Conservation (phyloP, 2,329 filamentous ascomycete species). For the Fusarium sp. region DNA sequence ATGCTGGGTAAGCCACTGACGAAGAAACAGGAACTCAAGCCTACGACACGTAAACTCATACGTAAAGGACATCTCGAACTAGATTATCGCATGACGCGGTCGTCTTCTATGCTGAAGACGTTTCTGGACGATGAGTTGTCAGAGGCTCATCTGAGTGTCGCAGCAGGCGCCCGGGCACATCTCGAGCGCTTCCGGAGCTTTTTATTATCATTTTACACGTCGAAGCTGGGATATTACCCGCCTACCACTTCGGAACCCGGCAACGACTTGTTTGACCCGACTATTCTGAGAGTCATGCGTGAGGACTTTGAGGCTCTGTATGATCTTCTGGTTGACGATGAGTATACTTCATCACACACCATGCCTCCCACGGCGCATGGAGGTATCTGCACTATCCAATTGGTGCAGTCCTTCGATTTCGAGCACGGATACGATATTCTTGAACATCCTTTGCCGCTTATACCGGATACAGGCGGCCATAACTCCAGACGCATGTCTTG, state of each 20-base stretch:
- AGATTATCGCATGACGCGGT: slow-evolving; percentile 69
- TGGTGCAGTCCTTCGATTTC: slow-evolving; percentile 73
- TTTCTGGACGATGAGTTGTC: slow-evolving; percentile 80
- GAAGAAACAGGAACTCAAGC: slow-evolving; percentile 56
- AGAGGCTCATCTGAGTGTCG: slow-evolving; percentile 72
- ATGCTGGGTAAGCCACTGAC: slow-evolving; percentile 38
- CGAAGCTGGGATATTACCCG: slow-evolving; percentile 78
- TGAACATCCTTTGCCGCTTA: slow-evolving; percentile 72
- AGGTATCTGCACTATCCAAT: slow-evolving; percentile 77
- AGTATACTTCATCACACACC: slow-evolving; percentile 60
- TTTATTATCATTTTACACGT: slow-evolving; percentile 72
- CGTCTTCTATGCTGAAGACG: slow-evolving; percentile 67
- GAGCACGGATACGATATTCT: slow-evolving; percentile 69
- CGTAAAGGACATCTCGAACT: slow-evolving; percentile 72
- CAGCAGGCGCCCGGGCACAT: slow-evolving; percentile 70
- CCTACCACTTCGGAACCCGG: slow-evolving; percentile 59
- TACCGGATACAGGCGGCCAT: slow-evolving; percentile 62
- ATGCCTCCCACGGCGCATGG: slow-evolving; percentile 68
- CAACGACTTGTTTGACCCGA: slow-evolving; percentile 62
- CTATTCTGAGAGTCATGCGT: slow-evolving; percentile 70
- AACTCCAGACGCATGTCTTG: slow-evolving; percentile 54
- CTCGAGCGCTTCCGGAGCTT: slow-evolving; percentile 79
- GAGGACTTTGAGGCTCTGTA: slow-evolving; percentile 78
- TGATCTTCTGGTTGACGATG: slow-evolving; percentile 74
- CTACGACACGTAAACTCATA: slow-evolving; percentile 72